Base-by-base conservation (phyloP, 495 filamentous ascomycete species). In the Aspergillus bridgeri region DNA sequence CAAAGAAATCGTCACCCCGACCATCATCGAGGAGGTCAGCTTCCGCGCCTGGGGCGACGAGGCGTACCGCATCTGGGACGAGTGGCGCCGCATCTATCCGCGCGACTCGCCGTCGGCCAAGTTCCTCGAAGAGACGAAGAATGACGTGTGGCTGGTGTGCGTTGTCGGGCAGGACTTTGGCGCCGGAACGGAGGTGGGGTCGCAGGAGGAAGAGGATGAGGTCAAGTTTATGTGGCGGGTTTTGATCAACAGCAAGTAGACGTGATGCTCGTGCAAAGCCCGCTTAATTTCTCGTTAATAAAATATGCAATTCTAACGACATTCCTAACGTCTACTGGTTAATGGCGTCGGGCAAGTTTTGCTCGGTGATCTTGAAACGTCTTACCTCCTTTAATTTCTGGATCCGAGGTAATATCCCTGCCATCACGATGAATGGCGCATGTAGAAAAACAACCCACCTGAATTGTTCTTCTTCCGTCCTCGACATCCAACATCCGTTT, bases 1-100 rank as follows among this genome's bases (percentile, higher is more conserved):
- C 19, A 97, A 97, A 73, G 94, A 98, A 77, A 98, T 98, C 61
- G 83, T 95, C 63, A 96, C 94, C 17, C 94, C 94, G 20, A 98
- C 94, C 19, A 98, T 98, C 69, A 96, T 98, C 60, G 94, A 98
- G 70, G 88, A 94, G 60, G 90, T 96, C 54, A 93, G 89, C 67
- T 98, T 98, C 81, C 81, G 86, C 47, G 91, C 92, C 23, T 98
- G 94, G 94, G 83, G 84, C 56, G 95, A 98, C 65, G 94, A 98
- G 79, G 94, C 94, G 3, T 98, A 91, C 78, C 87, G 85, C 17
- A 96, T 97, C 65, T 98, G 93, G 89, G 80, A 80, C 29, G 94
- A 98, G 73, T 98, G 94, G 94, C 88, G 86, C 33, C 81, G 87
- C 59, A 87, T 98, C 20, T 96, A 94, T 66, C 82, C 81, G 3